Evolutionary conservation across 2,329 filamentous ascomycete genomes (phyloP).

Genomic region (Cercospora sp.): DNA sequence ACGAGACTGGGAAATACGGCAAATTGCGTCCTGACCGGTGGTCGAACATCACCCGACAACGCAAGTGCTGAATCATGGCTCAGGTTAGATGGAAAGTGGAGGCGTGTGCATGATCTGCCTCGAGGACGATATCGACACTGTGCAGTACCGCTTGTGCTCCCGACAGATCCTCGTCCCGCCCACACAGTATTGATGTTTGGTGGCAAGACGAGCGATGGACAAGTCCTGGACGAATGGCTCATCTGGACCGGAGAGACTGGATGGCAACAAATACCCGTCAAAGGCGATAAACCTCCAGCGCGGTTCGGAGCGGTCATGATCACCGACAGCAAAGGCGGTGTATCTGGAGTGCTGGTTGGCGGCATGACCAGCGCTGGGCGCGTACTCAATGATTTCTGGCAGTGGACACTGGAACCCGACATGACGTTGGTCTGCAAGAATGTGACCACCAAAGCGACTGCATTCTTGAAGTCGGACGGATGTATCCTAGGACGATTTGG

Average conservation of each 20-base stretch:
- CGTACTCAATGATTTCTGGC: conserved; percentile 63
- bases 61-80: conserved; percentile 76
- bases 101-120: conserved; percentile 64
- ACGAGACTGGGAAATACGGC: conserved; percentile 60
- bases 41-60: conserved; percentile 71
- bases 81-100: conserved; percentile 64
- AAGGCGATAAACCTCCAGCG: conserved; percentile 44
- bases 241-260: conserved; percentile 52
- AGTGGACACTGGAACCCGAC: conserved; percentile 55
- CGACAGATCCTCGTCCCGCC: conserved; percentile 35
- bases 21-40: conserved; percentile 69
- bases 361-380: conserved; percentile 68
- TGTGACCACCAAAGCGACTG: conserved; percentile 30
- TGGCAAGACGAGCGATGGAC: conserved; percentile 47
- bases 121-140: conserved; percentile 74
- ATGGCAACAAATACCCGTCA: conserved; percentile 51
- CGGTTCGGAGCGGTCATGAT: conserved; percentile 62
- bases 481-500: conserved; percentile 50
- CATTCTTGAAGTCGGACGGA: conserved; percentile 32
- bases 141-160: conserved; percentile 51
- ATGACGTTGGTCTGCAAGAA: conserved; percentile 43
- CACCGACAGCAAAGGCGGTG: conserved; percentile 37
- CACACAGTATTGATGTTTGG: conserved; percentile 49
- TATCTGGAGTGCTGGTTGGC: conserved; percentile 66
- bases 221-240: conserved; percentile 46